Percentiles rank a stretch among this genome's conserved stretches.
Conservation (phyloP, 2,329 filamentous ascomycete species). For the Aspergillus thermomutatus region DNA sequence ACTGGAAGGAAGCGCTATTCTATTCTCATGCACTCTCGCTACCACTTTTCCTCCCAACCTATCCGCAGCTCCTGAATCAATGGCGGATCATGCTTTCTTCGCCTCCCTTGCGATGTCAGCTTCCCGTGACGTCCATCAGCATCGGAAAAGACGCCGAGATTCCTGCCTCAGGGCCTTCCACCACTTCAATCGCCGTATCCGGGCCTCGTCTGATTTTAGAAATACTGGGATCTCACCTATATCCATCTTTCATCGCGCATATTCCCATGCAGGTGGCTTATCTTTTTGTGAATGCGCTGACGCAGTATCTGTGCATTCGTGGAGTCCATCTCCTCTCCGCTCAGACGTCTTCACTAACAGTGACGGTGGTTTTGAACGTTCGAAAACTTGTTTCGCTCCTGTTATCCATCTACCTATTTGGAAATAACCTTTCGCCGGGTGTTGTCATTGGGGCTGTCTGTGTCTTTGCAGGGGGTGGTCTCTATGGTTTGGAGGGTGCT, state of each 20-base stretch:
- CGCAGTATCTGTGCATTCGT: constrained; percentile 91
- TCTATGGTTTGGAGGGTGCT: constrained; percentile 75
- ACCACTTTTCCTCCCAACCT: constrained; percentile 42
- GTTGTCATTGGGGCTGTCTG: constrained; percentile 78
- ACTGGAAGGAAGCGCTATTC: constrained; percentile 95
- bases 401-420: constrained; percentile 90
- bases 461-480: constrained; percentile 84
- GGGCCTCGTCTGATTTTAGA: constrained; percentile 41
- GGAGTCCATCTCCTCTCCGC: constrained; percentile 93
- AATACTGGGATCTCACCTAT: neutral
- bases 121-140: constrained; percentile 8
- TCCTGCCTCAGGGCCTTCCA: neutral
- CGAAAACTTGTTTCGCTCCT: constrained; percentile 89
- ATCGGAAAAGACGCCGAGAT: neutral
- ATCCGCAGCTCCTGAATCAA: constrained; percentile 33
- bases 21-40: constrained; percentile 66
- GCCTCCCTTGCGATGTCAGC: constrained; percentile 27
- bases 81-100: constrained; percentile 34
- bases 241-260: constrained; percentile 23
- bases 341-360: constrained; percentile 83
- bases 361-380: constrained; percentile 94
- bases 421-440: constrained; percentile 71
- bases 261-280: constrained; percentile 37
- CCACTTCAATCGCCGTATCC: constrained; percentile 13
- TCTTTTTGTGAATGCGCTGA: constrained; percentile 60